Base-by-base conservation (phyloP, 2,329 filamentous ascomycete genomes). In the Aspergillus sp. region DNA sequence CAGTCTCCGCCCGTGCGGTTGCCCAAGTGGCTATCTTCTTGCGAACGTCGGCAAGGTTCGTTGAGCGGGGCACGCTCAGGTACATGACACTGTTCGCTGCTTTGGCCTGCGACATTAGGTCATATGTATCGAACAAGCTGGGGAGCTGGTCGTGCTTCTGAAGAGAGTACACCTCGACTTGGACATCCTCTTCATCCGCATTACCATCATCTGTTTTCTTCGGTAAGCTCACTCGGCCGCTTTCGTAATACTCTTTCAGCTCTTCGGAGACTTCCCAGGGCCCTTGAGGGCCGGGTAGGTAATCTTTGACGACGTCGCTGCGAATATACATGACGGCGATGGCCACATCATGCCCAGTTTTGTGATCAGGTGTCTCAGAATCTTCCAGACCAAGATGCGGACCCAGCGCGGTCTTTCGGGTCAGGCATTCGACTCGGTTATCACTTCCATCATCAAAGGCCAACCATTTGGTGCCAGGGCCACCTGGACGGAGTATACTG, bases 281-380 rank as follows among this genome's bases (percentile, higher is more conserved):
- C 47, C 80, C 81, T 64, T 79, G 72, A 9, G 74, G 72, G 6
- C 79, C 79, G 22, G 79, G 74, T 15, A 81, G 68, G 45, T 78
- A 77, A 3, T 80, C 74, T 1, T 71, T 63, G 2, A 80, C 71
- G 41, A 82, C 70, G 65, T 84, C 83, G 34, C 80, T 78, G 50
- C 84, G 84, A 22, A 87, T 76, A 66, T 88, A 88, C 73, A 86
- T 79, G 15, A 76, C 83, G 59, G 85, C 77, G 64, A 87, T 85
- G 22, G 84, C 84, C 11, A 86, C 76, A 28, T 83, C 75, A 55
- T 83, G 80, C 22, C 74, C 74, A 17, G 76, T 77, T 60, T 77
- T 75, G 56, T 77, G 72, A 45, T 80, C 79, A 2, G 76, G 72
- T 23, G 80, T 73, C 54, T 81, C 79, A 4, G 73, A 75, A 0